phyloP scores from a whole-genome alignment of 179 eudicot species.

The Spinacia oleracea region DNA sequence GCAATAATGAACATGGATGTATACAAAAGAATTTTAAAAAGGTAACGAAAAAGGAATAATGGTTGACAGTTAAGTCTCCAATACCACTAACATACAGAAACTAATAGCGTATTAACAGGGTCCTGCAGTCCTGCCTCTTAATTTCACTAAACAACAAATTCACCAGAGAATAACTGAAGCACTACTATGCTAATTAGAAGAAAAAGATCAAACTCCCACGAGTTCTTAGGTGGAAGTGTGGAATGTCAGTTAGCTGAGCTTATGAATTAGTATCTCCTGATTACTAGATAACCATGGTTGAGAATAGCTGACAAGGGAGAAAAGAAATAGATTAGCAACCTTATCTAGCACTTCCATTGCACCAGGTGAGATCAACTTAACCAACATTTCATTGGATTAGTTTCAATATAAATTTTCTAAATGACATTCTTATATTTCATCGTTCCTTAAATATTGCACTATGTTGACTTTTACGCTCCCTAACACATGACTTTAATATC shows the following conservation, averaged over 20 bases:
- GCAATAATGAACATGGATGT: conserved; percentile 24
- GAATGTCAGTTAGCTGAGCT: not conserved
- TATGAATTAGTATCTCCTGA: not conserved
- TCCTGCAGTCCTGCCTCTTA: not conserved
- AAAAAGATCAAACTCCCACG: not conserved
- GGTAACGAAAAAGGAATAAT: not conserved
- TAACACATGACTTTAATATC: too few species aligned
- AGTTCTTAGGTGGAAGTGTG: too few species aligned
- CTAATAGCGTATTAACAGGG: not conserved
- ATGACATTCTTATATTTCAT: too few species aligned
- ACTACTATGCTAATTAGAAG: not conserved
- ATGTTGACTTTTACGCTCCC: too few species aligned
- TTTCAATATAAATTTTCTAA: too few species aligned
- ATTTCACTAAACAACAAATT: not conserved
- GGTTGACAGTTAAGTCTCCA: not conserved
- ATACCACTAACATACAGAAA: not conserved
- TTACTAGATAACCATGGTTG: not conserved
- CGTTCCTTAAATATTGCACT: too few species aligned
- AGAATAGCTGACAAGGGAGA: not conserved
- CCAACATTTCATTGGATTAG: not conserved
- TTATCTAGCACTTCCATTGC: not conserved
- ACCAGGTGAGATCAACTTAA: not conserved
- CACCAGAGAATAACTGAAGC: not conserved
- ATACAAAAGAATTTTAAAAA: not conserved
- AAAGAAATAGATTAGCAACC: not conserved